Conservation (phyloP, 805 yeast genomes). For the Kregervanrija delftensis region DNA sequence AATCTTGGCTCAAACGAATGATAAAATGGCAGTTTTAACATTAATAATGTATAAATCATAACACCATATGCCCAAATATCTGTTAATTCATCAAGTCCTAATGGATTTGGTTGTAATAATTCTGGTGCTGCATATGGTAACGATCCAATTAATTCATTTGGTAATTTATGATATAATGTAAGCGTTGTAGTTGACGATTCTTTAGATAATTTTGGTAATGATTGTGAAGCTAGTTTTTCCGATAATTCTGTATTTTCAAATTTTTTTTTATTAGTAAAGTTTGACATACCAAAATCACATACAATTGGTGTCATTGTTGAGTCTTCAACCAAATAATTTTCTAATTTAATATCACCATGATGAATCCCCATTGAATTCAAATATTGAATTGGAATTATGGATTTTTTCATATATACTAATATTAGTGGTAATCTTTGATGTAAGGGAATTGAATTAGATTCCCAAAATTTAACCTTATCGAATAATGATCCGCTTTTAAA, state of each 20-base stretch:
- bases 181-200: slow-evolving; percentile 5
- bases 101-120: slow-evolving; percentile 54
- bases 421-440: slow-evolving; percentile 17
- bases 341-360: slow-evolving; percentile 81
- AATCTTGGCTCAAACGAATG: slow-evolving; percentile 80
- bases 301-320: slow-evolving; percentile 37
- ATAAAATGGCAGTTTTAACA: slow-evolving; percentile 74
- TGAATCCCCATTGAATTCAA: slow-evolving; percentile 59
- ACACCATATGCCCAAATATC: slow-evolving; percentile 94
- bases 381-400: slow-evolving; percentile 52
- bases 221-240: slow-evolving; percentile 3
- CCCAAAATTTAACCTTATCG: slow-evolving; percentile 68
- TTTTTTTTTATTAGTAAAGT: slow-evolving; percentile 15
- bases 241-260: slow-evolving; percentile 10
- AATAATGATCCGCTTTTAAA: slow-evolving; percentile 75
- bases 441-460: slow-evolving; percentile 21
- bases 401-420: slow-evolving; percentile 40
- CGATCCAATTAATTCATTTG: slow-evolving; percentile 57
- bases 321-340: slow-evolving; percentile 62
- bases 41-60: slow-evolving; percentile 60
- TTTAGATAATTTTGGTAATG: slow-evolving; percentile 6
- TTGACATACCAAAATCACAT: slow-evolving; percentile 88
- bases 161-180: neutral
- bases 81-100: slow-evolving; percentile 53
- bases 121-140: slow-evolving; percentile 93